A percentile compares a stretch with the other conserved stretches of the same genome.
Conservation (phyloP, 139 green algal genomes). For the Coelastrella sp. region DNA sequence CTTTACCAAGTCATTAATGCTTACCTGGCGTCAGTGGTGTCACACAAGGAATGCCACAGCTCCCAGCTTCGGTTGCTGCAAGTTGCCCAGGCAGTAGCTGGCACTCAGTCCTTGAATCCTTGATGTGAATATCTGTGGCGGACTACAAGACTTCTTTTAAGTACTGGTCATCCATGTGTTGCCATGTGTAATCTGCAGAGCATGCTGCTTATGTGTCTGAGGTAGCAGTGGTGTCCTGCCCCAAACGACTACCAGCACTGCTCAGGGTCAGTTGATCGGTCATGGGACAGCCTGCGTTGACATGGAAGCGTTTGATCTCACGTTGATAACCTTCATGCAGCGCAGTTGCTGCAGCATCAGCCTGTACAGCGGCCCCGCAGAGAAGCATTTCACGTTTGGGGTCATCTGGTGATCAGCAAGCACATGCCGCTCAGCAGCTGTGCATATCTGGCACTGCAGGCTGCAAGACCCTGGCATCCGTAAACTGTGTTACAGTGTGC, state of each 20-base stretch:
- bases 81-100: neutral
- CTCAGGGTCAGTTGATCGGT: conserved; percentile 44
- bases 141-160: too few species aligned
- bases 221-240: conserved; percentile 51
- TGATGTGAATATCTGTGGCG: too few species aligned
- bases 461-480: neutral
- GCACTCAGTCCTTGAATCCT: too few species aligned
- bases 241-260: conserved; percentile 57
- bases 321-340: too few species aligned
- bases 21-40: neutral
- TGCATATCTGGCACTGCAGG: too few species aligned
- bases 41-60: neutral
- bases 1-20: neutral
- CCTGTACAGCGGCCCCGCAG: too few species aligned
- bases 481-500: neutral
- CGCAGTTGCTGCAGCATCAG: too few species aligned
- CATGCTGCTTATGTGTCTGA: conserved; percentile 50
- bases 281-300: neutral
- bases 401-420: too few species aligned
- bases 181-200: conserved; percentile 21
- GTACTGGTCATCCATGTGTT: too few species aligned
- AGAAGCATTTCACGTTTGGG: too few species aligned
- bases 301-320: too few species aligned
- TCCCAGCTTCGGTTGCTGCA: neutral
- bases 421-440: too few species aligned